Base-by-base conservation (phyloP, 768 basidiomycete genomes). In the Naematelia aurantialba region DNA sequence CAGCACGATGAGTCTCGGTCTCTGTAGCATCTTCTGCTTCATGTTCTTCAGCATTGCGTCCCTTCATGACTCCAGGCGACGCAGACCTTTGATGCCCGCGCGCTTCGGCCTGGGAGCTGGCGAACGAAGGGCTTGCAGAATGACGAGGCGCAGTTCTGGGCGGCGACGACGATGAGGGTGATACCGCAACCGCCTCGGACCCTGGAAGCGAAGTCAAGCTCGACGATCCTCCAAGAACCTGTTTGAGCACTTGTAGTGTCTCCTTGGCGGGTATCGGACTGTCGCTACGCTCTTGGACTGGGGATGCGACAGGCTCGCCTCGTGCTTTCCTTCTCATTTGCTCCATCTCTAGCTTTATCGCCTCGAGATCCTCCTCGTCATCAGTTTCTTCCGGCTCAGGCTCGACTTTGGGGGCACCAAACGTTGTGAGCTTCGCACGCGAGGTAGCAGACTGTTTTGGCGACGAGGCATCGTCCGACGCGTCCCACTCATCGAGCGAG, bases 331-430 rank as follows among this genome's bases (percentile, higher is more conserved):
- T 44, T 4, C 27, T 17, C 49, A 51, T 24, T 17, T 29, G 49
- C 4, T 21, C 49, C 49, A 51, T 51, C 19, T 45, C 54, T 12
- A 26, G 34, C 22, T 25, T n/a, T 30, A 44, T 25, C 22, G 44
- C 54, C 10, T 45, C 54, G 17, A 12, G 13, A 26, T 55, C 54
- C 46, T 14, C 24, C 30, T 58, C 55, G 3, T 45, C 55, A 21
- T 13, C 39, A 3, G 54, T 52, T 34, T 51, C 44, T 22, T 54
- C 61, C 13, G n/a, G n/a, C n/a, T 49, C 34, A 11, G 26, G 48
- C 49, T 51, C 44, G 31, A 55, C 19, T 24, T 56, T 49, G 19
- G 51, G 19, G 25, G 51, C 24, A 1, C 34, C 21, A 11, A 47
- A 10, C 11, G 59, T 1, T 11, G 52, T 49, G 10, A 55, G 45